Evolutionary conservation across 108 stramenopile genomes (phyloP).

Genomic region (Hondaea fermentalgiana): DNA sequence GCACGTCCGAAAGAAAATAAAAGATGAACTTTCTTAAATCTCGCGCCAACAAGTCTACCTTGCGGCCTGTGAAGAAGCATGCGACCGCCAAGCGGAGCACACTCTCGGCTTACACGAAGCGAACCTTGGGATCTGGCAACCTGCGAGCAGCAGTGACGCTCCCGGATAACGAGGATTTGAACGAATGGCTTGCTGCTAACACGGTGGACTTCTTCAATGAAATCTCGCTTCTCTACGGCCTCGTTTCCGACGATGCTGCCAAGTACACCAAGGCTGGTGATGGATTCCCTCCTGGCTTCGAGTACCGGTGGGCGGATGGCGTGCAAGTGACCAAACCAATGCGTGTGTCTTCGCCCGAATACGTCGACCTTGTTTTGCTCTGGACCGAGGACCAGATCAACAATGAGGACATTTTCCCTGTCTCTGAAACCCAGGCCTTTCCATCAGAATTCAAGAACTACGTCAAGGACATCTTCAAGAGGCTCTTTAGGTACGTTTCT

Average conservation of each 20-base stretch:
- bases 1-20: not conserved
- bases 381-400: conserved; percentile 56
- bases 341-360: conserved; percentile 29
- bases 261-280: not conserved
- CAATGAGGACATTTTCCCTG: conserved; percentile 32
- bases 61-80: conserved; percentile 19
- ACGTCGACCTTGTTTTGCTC: conserved; percentile 45
- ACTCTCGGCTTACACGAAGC: not conserved
- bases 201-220: conserved; percentile 59
- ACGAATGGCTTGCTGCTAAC: conserved; percentile 24
- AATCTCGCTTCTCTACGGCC: conserved; percentile 42
- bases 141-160: conserved; percentile 20
- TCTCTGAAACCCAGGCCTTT: conserved; percentile 18
- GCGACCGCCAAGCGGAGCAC: not conserved
- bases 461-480: conserved; percentile 42
- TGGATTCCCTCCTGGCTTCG: conserved; percentile 28
- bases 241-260: conserved; percentile 24
- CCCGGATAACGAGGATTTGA: conserved; percentile 18
- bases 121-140: conserved; percentile 10
- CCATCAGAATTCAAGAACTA: conserved; percentile 37
- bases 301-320: conserved; percentile 33
- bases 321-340: not conserved
- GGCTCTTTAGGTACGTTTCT: conserved; percentile 29
- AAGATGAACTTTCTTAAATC: conserved; percentile 9
- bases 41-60: not conserved